Evolutionary conservation across 345 rosid genomes (phyloP).

Genomic region (Capsella bursapastoris): DNA sequence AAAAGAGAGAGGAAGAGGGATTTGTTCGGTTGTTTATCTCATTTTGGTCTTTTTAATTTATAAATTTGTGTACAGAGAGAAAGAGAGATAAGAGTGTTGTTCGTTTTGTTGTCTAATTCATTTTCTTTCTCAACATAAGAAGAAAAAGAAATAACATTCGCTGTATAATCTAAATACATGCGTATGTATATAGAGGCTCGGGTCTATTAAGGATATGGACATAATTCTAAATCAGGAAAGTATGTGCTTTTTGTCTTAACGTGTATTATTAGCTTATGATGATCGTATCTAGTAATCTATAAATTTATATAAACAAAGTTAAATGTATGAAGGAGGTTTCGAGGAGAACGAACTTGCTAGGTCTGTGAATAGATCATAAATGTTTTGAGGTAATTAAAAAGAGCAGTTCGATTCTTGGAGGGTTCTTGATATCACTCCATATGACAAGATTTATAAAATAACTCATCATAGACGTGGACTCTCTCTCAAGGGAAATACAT

Average conservation of each 20-base stretch:
- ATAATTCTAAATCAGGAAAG: neutral
- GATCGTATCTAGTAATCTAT: neutral
- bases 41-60: slow-evolving; percentile 39
- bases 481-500: too few relatives aligned
- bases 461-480: too few relatives aligned
- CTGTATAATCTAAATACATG: slow-evolving; percentile 41
- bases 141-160: slow-evolving; percentile 34
- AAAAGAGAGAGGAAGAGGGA: slow-evolving; percentile 26
- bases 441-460: too few relatives aligned
- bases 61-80: slow-evolving; percentile 45
- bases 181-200: slow-evolving; percentile 34
- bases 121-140: slow-evolving; percentile 42
- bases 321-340: too few relatives aligned
- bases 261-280: neutral
- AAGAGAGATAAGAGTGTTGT: slow-evolving; percentile 31
- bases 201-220: slow-evolving; percentile 15
- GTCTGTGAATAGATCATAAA: too few relatives aligned
- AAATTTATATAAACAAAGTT: too few relatives aligned
- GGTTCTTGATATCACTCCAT: too few relatives aligned
- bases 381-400: too few relatives aligned
- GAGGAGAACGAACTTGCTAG: too few relatives aligned
- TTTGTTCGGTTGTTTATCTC: slow-evolving; percentile 31
- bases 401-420: too few relatives aligned
- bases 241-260: neutral
- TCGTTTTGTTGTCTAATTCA: slow-evolving; percentile 39